phyloP scores from a whole-genome alignment of 768 basidiomycete species.

The Gloeophyllum trabeum region DNA sequence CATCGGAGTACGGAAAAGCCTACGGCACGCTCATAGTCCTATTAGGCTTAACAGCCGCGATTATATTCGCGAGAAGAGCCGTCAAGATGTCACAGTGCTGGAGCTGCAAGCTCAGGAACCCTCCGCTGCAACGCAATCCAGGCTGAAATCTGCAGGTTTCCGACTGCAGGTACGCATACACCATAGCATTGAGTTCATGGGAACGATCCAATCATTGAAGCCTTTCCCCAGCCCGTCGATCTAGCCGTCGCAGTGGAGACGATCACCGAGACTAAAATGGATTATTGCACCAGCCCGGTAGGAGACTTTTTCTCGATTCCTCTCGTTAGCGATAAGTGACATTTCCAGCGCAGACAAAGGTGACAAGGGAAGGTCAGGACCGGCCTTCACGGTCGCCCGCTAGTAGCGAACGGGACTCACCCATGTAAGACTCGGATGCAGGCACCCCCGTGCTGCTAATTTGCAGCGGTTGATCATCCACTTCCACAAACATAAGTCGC shows the following conservation, averaged over 20 bases:
- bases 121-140: background rate
- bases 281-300: background rate
- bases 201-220: background rate
- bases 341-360: background rate
- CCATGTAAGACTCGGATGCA: too few species aligned
- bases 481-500: too few species aligned
- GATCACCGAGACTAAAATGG: slow-evolving; percentile 8
- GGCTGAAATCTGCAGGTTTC: too few species aligned
- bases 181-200: too few species aligned
- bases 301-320: background rate
- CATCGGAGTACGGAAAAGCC: background rate
- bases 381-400: background rate
- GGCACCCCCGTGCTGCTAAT: too few species aligned
- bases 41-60: slow-evolving; percentile 35
- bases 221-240: background rate
- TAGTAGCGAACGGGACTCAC: background rate
- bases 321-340: too few species aligned
- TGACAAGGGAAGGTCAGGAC: background rate
- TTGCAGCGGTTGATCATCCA: too few species aligned
- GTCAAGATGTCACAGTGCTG: slow-evolving; percentile 3
- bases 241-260: slow-evolving; percentile 11
- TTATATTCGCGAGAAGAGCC: slow-evolving; percentile 27
- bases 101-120: background rate
- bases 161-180: too few species aligned
- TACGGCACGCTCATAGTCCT: background rate